Percentiles rank a stretch among this genome's conserved stretches.
phyloP scores from a whole-genome alignment of 371 early-diverging fungal genomes.

The Neoconidiobolus thromboides region DNA sequence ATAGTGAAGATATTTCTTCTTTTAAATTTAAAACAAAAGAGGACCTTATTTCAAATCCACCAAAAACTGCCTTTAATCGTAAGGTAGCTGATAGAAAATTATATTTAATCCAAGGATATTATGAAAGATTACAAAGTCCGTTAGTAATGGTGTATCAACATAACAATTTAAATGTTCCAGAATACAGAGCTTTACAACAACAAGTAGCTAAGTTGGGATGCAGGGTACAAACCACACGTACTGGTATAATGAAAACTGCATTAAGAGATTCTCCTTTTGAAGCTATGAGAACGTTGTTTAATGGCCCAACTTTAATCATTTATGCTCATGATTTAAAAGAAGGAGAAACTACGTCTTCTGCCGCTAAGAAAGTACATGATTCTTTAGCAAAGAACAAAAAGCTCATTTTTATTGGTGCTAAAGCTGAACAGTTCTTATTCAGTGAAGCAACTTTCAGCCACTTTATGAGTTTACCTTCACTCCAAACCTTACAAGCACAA shows the following conservation, averaged over 20 bases:
- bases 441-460: background rate
- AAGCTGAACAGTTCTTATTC: background rate
- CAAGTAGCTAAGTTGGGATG: background rate
- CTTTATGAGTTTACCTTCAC: background rate
- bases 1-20: too few species aligned
- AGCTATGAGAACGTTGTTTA: background rate
- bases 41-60: too few species aligned
- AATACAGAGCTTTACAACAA: background rate
- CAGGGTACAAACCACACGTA: background rate
- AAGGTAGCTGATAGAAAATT: background rate
- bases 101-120: background rate
- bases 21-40: too few species aligned
- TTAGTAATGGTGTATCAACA: slow-evolving; percentile 1
- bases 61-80: too few species aligned
- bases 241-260: background rate
- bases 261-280: background rate
- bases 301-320: background rate
- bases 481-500: background rate
- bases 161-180: background rate
- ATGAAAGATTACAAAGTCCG: background rate
- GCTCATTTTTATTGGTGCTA: background rate
- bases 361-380: background rate
- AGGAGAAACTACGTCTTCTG: background rate
- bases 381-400: background rate
- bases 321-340: background rate